Evolutionary conservation across 768 basidiomycete species (phyloP).

Genomic region (Agrocybe praecox): DNA sequence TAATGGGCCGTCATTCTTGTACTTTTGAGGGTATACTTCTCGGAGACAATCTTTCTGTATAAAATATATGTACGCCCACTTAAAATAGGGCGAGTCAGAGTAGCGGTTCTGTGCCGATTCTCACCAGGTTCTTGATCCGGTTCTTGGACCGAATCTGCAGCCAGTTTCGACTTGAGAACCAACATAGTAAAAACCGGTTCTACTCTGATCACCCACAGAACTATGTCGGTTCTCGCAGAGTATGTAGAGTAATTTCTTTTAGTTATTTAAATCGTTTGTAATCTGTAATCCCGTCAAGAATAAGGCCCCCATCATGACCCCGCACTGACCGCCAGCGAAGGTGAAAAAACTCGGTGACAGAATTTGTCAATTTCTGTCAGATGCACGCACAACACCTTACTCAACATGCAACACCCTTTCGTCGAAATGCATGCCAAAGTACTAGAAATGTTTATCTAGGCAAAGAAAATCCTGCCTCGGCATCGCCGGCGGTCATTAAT

Average conservation of each 20-base stretch:
- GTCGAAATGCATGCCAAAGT: neutral
- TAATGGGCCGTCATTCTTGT: slow-evolving; percentile 11
- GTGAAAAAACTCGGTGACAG: neutral
- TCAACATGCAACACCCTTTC: neutral
- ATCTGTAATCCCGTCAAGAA: too few relatives aligned
- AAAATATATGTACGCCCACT: neutral
- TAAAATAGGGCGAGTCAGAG: slow-evolving; percentile 3
- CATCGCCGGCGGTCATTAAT: neutral
- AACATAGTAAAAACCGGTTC: neutral
- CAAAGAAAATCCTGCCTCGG: neutral
- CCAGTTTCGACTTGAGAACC: neutral
- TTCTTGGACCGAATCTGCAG: neutral
- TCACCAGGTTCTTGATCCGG: neutral
- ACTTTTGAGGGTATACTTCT: slow-evolving; percentile 4
- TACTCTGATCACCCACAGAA: neutral
- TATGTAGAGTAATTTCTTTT: too few relatives aligned
- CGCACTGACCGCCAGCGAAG: slow-evolving; percentile 1
- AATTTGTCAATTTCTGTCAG: neutral
- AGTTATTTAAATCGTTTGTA: too few relatives aligned
- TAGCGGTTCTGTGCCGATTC: neutral
- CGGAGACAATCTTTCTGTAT: neutral
- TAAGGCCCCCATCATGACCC: neutral
- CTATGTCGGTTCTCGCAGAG: too few relatives aligned
- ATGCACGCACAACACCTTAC: neutral
- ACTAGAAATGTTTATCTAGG: neutral